phyloP scores from a whole-genome alignment of 2,329 filamentous ascomycete genomes.

The Amauroascus niger region DNA sequence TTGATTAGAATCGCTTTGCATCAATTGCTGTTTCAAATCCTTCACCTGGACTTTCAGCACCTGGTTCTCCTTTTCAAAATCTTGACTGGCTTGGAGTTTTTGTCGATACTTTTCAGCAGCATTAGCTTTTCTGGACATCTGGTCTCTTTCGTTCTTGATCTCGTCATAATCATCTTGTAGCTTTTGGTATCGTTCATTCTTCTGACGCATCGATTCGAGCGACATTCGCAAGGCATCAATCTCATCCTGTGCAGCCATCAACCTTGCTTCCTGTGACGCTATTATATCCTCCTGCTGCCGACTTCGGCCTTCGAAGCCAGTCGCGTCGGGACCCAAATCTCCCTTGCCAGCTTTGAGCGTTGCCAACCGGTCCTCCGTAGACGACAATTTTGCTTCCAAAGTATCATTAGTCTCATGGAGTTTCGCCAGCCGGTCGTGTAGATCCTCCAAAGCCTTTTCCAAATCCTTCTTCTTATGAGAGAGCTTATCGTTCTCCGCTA shows the following conservation, averaged over 20 bases:
- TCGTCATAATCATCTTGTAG: slow-evolving; percentile 43
- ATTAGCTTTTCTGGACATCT: slow-evolving; percentile 40
- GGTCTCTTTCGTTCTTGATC: slow-evolving; percentile 40
- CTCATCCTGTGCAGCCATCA: slow-evolving; percentile 44
- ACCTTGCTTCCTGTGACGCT: slow-evolving; percentile 56
- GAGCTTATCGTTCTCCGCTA: slow-evolving; percentile 51
- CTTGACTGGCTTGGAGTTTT: slow-evolving; percentile 41
- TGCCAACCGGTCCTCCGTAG: slow-evolving; percentile 43
- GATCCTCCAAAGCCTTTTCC: slow-evolving; percentile 40
- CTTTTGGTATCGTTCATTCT: slow-evolving; percentile 39
- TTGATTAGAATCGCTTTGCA: slow-evolving; percentile 37
- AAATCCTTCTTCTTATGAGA: slow-evolving; percentile 43
- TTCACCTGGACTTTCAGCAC: slow-evolving; percentile 39
- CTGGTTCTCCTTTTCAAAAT: slow-evolving; percentile 42
- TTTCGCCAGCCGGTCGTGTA: slow-evolving; percentile 53
- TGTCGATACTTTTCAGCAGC: slow-evolving; percentile 42
- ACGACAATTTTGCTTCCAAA: slow-evolving; percentile 37
- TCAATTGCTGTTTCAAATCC: slow-evolving; percentile 40
- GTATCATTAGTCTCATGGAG: slow-evolving; percentile 43
- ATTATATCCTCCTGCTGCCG: slow-evolving; percentile 56
- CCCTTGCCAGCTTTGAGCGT: slow-evolving; percentile 43
- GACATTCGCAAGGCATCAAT: slow-evolving; percentile 38
- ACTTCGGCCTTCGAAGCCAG: slow-evolving; percentile 31
- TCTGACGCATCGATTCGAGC: slow-evolving; percentile 37
- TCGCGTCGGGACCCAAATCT: slow-evolving; percentile 39